Percentiles rank a stretch among this genome's conserved stretches.
Conservation (phyloP, 257 asterid genomes). For the Lycium ferocissimum region DNA sequence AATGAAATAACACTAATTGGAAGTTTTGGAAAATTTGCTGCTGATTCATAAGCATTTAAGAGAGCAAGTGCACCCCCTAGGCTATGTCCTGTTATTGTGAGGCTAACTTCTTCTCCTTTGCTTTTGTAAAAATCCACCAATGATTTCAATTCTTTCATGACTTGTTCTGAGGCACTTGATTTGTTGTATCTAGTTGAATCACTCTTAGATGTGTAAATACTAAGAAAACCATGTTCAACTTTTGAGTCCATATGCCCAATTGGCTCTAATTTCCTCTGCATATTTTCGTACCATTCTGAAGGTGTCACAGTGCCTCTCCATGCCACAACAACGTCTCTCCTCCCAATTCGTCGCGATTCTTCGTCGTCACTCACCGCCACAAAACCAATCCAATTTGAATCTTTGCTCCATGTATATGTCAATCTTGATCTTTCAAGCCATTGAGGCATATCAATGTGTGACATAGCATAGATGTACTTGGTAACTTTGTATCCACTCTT, state of each 20-base stretch:
- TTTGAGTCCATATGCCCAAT: constrained; percentile 65
- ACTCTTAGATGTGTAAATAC: constrained; percentile 73
- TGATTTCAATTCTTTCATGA: constrained; percentile 55
- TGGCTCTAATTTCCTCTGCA: constrained; percentile 64
- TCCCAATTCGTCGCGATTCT: constrained; percentile 66
- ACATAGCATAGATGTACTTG: constrained; percentile 70
- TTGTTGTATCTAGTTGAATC: constrained; percentile 66
- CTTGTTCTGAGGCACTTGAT: constrained; percentile 79
- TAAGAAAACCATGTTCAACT: constrained; percentile 79
- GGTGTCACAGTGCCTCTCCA: constrained; percentile 86
- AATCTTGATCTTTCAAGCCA: constrained; percentile 66
- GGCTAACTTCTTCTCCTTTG: constrained; percentile 62
- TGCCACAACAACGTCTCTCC: constrained; percentile 72
- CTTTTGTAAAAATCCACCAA: constrained; percentile 48
- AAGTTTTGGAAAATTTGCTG: constrained; percentile 58
- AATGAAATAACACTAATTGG: constrained; percentile 65
- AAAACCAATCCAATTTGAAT: constrained; percentile 86
- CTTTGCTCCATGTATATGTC: constrained; percentile 69
- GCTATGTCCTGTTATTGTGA: constrained; percentile 80
- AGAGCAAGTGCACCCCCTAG: constrained; percentile 78
- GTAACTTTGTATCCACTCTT: constrained; percentile 56
- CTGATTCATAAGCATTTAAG: constrained; percentile 78
- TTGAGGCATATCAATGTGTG: constrained; percentile 65
- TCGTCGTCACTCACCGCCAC: constrained; percentile 67
- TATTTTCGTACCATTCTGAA: constrained; percentile 79